These are phyloP conservation scores for Obelidium mucronatum DNA, from an alignment of 192 early-diverging fungal species.

Conservation along the genomic window DNA sequence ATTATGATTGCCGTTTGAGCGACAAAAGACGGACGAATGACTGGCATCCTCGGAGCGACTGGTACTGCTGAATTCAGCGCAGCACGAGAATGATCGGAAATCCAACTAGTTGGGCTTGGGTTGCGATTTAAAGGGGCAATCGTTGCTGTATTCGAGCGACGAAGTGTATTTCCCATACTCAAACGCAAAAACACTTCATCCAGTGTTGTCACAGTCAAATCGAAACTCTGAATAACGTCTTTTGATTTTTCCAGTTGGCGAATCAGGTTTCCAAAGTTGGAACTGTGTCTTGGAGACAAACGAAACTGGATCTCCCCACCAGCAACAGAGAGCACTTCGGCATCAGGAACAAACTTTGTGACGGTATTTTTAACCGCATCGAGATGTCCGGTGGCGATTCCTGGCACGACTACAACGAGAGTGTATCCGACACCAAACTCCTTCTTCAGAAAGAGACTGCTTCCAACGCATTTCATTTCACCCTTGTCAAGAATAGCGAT, in stretches of 20 bases:
- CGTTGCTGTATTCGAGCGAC: no score
- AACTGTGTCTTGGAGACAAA: background rate
- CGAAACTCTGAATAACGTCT: background rate
- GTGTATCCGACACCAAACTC: constrained; percentile 65
- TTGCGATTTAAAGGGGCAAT: no score
- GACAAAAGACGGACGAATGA: background rate
- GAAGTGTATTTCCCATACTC: background rate
- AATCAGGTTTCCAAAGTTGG: constrained; percentile 2
- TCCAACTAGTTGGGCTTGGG: no score
- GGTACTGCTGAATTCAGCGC: no score
- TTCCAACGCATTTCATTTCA: constrained; percentile 57
- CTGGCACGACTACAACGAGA: constrained; percentile 39
- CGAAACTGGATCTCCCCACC: constrained; percentile 21
- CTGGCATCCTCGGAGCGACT: background rate
- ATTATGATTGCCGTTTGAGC: background rate
- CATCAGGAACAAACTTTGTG: constrained; percentile 33
- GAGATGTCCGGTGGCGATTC: background rate
- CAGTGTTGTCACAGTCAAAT: constrained; percentile 23
- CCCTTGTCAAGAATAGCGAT: constrained; percentile 61
- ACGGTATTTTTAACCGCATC: constrained; percentile 34
- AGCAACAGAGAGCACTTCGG: background rate
- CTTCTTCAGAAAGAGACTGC: constrained; percentile 62
- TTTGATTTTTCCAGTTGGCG: background rate
- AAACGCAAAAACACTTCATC: constrained; percentile 34
- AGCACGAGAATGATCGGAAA: no score